Evolutionary conservation across 176 grass and related monocot genomes (phyloP), one percentile per base, ranked within the genome.

Genomic region (Zizania latifolia): DNA sequence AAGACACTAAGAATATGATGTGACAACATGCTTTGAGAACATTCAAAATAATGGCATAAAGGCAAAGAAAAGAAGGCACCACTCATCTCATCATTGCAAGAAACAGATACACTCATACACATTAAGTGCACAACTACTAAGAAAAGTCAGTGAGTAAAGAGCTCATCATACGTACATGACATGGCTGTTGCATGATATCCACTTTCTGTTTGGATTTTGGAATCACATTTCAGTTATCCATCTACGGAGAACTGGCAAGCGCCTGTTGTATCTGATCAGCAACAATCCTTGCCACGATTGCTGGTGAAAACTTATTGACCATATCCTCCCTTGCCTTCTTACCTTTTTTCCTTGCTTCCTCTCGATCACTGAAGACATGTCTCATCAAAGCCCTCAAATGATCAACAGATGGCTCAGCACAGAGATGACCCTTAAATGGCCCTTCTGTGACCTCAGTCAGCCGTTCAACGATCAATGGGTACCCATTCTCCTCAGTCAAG

Each of bases 381-480:
- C 86, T 92, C 90, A 89, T 89, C 86, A 92, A 68, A 79, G 58
- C 23, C 43, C 76, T 89, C 59, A 92, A 13, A 16, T 40, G 79
- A 56, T 73, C 71, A 21, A 80, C 33, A 30, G 86, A 89, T 44
- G 90, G 90, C 71, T 92, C 86, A 0, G 86, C 86, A 1, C 86
- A 83, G 27, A 88, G 45, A 65, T 92, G 90, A 15, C 90, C 90
- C 70, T 73, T 77, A 72, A 92, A 92, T 36, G 90, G 83, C 35
- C 86, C 90, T 80, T 92, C 86, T 10, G 28, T 81, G 9, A 89
- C 70, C 33, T 77, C 76, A 29, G 15, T 32, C 70, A 86, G 81
- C 51, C 51, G 40, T 23, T 81, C 86, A 38, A 92, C 30, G 0
- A 70, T 35, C 60, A 92, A 34, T 64, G 86, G 90, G 60, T 92